Evolutionary conservation across 78 protist genomes (phyloP).

Genomic region (Speleostelium caveatum): DNA sequence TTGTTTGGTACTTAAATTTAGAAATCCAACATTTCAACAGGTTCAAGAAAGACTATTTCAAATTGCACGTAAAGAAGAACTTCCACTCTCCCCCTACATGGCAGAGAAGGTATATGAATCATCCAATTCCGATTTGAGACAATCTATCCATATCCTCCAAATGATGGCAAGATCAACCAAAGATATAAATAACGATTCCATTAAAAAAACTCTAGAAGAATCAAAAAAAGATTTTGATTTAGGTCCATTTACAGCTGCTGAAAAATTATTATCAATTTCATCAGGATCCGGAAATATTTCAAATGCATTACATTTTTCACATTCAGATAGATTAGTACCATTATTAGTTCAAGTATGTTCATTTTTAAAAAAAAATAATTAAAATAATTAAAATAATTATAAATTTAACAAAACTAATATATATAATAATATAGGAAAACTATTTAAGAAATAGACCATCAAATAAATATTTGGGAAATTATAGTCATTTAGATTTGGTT

Average conservation of each 20-base stretch:
- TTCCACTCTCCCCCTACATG: not conserved
- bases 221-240: conserved; percentile 60
- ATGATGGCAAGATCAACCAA: conserved; percentile 32
- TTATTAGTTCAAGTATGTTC: conserved; percentile 75
- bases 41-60: conserved; percentile 25
- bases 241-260: conserved; percentile 34
- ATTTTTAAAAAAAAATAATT: no score
- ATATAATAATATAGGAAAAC: conserved; percentile 38
- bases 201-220: not conserved
- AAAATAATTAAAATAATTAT: no score
- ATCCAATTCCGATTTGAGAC: conserved; percentile 57
- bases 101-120: conserved; percentile 5
- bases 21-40: conserved; percentile 8
- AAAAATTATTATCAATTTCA: conserved; percentile 11
- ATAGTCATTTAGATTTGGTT: not conserved
- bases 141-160: conserved; percentile 11
- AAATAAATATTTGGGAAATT: no score
- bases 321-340: conserved; percentile 61
- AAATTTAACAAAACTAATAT: no score
- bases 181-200: conserved; percentile 8
- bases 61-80: conserved; percentile 62
- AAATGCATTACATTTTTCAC: not conserved
- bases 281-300: no score
- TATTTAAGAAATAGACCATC: conserved; percentile 30
- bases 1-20: conserved; percentile 89